Evolutionary conservation across 352 stramenopile species (phyloP), one percentile per base, ranked within the genome.

Genomic region (Phytophthora constricta): DNA sequence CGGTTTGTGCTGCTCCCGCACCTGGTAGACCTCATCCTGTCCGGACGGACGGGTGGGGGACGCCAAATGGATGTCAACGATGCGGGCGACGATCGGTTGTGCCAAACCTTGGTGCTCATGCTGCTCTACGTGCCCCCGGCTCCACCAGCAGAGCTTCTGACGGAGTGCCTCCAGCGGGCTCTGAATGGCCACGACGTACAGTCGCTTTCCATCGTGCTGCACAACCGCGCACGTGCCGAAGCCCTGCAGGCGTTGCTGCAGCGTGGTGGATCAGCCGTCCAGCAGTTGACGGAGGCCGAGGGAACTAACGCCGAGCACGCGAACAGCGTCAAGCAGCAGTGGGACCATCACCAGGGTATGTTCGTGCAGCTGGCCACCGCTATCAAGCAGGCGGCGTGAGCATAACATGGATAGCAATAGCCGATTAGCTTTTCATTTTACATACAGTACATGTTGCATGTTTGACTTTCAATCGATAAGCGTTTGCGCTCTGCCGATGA

Each of bases 121-220:
- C 64, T 95, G 43, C 72, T 93, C 25, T 95, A 92, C 68, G 81
- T 93, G 50, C 86, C 81, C n/a, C 84, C 86, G n/a, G 68, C 85
- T 8, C 84, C 85, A 20, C 72, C 86, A 1, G 71, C 82, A 1
- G 79, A 92, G 47, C 66, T 94, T 31, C 75, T 95, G 11, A 80
- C 81, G 0, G 79, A 90, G 42, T 91, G 84, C 27, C 70, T 95
- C 4, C 59, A 80, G 51, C 80, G 82, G 23, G 82, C 82, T 0
- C 66, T 95, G 50, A 57, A 62, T n/a, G 75, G 70, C 23, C 87
- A 95, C 56, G 61, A 84, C 46, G 55, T 87, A 11, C 52, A 86
- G 33, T 80, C 87, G 49, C 76, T 95, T 19, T 76, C 76, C 10
- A 43, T 83, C n/a, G 70, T 95, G 39, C 70, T 95, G 43, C 87